phyloP scores from a whole-genome alignment of 148 eudicot genomes.

The Fagopyrum tataricum region DNA sequence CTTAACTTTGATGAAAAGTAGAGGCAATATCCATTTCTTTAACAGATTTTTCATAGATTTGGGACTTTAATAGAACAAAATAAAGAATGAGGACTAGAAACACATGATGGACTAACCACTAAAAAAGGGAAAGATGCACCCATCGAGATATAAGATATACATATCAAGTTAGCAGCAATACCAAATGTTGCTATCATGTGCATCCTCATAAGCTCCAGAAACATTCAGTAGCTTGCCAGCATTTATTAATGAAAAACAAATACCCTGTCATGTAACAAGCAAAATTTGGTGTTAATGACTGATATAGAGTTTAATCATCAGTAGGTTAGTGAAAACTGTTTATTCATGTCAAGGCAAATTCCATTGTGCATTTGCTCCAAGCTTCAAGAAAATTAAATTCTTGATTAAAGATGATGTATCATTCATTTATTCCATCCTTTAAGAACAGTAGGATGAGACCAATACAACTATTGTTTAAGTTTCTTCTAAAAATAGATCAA shows the following conservation, averaged over 20 bases:
- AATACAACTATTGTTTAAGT: not conserved
- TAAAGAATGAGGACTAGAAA: not conserved
- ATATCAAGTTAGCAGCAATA: conserved; percentile 21
- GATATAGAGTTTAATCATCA: not conserved
- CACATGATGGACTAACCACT: not conserved
- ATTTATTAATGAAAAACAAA: conserved; percentile 58
- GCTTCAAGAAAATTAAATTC: not conserved
- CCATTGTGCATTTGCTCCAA: not conserved
- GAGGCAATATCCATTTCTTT: not conserved
- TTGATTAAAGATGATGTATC: no score
- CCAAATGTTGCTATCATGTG: conserved; percentile 37
- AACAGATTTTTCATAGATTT: not conserved
- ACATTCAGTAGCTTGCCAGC: conserved; percentile 34
- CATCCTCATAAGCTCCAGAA: conserved; percentile 24
- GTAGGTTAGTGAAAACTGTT: not conserved
- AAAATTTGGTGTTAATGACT: not conserved
- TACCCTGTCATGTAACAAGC: conserved; percentile 37
- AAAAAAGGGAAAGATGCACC: not conserved
- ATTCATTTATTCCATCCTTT: no score
- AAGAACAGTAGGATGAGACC: not conserved
- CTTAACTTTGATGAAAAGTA: not conserved
- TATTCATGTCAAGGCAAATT: not conserved
- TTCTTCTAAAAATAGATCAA: not conserved
- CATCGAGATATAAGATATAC: conserved; percentile 5
- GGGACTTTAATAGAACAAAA: not conserved